Evolutionary conservation across 768 basidiomycete genomes (phyloP), one percentile per base, ranked within the genome.

Genomic region (Auricularia cornea): DNA sequence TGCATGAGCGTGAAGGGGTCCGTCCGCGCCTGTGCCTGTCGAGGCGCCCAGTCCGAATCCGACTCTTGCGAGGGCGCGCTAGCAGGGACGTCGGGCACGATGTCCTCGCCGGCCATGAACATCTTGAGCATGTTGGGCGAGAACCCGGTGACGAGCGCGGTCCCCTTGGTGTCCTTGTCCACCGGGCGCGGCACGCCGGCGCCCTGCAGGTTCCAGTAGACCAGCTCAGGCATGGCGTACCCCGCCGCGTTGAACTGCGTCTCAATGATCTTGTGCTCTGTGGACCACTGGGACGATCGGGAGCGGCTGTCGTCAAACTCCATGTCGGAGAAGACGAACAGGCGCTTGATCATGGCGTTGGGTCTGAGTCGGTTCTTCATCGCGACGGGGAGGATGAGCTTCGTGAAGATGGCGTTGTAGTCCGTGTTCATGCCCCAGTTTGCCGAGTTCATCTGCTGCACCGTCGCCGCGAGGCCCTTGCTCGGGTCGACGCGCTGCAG

Each of bases 321-420:
- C 89, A 90, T 90, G 69, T 90, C 88, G 2, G 83, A 83, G 71
- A 92, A 90, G 51, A 90, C 79, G 69, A 91, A 90, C 0, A 90
- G 73, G 3, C 86, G 81, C 75, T 87, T 85, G 74, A 90, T 81
- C 88, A 90, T 89, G 57, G 89, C 82, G 60, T 86, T 86, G 62
- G 78, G 80, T 60, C 77, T 75, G n/a, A 92, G 73, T 0, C 83
- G 76, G 66, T 87, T 73, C 70, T 77, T 68, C 63, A 82, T 68
- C 6, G 88, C 88, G 8, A 85, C 79, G 0, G 84, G 84, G 20
- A 90, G 80, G 14, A 90, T 75, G 35, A 90, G 79, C 18, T 83
- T 72, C 52, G 82, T 69, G 71, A 92, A 87, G 20, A 88, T 83
- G 1, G 83, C 80, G 33, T 82, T 72, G 32, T 88, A 76, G 63